A percentile compares a stretch with the other conserved stretches of the same genome.
Conservation (phyloP, 2,329 filamentous ascomycete genomes). For the Teratosphaeria destructans region DNA sequence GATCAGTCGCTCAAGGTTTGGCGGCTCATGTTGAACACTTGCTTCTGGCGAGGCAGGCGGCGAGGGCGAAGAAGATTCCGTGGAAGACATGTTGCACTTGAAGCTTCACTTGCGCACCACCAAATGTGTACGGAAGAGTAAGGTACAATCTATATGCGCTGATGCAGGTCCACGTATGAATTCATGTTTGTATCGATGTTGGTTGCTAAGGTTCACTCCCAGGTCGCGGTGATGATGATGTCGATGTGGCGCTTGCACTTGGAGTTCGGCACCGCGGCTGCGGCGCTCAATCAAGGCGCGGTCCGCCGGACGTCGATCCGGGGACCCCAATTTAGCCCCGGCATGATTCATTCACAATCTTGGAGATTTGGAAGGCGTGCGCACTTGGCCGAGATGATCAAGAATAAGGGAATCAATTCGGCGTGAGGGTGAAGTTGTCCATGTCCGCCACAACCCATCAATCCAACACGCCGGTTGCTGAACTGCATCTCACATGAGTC, state of each 20-base stretch:
- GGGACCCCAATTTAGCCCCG: neutral
- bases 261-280: neutral
- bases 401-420: too few relatives aligned
- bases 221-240: neutral
- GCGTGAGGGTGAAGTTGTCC: too few relatives aligned
- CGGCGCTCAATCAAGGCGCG: neutral
- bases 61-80: slow-evolving; percentile 19
- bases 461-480: too few relatives aligned
- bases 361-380: neutral
- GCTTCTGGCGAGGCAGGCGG: slow-evolving; percentile 33
- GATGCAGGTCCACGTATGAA: too few relatives aligned
- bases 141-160: neutral
- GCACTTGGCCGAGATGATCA: too few relatives aligned
- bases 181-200: neutral
- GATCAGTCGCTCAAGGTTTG: slow-evolving; percentile 64
- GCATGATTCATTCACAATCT: neutral
- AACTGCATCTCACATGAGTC: too few relatives aligned
- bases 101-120: neutral
- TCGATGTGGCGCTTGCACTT: neutral
- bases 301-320: neutral
- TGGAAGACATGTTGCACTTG: slow-evolving; percentile 1
- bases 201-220: neutral
- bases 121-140: neutral
- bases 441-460: too few relatives aligned
- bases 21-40: slow-evolving; percentile 30